Evolutionary conservation across 2,329 filamentous ascomycete species (phyloP), one percentile per base, ranked within the genome.

Genomic region (Pseudomassariella vexata): DNA sequence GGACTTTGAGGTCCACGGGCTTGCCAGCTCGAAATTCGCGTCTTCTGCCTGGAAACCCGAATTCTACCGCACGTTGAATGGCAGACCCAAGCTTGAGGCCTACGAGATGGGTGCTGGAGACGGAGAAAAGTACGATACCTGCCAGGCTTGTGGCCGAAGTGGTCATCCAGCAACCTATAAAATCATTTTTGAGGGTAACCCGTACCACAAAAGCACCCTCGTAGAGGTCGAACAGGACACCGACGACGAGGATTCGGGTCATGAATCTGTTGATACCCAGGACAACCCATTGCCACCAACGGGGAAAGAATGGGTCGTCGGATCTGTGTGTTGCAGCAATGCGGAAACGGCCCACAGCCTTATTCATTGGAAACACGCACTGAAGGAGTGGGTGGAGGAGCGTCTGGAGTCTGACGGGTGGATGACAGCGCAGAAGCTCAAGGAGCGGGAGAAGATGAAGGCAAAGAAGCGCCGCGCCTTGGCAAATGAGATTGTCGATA

Each of bases 331-430:
- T 51, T 53, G 56, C 44, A 60, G 60, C 39, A 65, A 71, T 28
- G 83, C 85, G 1, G 66, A 77, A 41, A 79, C 79, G 23, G 80
- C 82, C 0, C 85, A 90, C 49, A 71, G 70, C 1, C 66, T 90
- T 4, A 69, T 77, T 5, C 85, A 92, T 57, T 89, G 85, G 85
- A 80, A 81, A 35, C 75, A 73, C 38, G 73, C 79, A 27, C 73
- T 90, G n/a, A 80, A 84, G 48, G 70, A 80, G 41, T 84, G 74
- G 70, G 79, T 89, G 0, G 65, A 82, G 16, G 66, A 70, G 18
- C 75, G 73, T 32, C 71, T 92, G 0, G 56, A 66, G 16, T 55
- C 55, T 2, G 66, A 79, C 37, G 77, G 76, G 0, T 69, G 81
- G 41, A 65, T 82, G 40, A 62, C 61, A 0, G 59, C 76, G 1